phyloP scores from a whole-genome alignment of 2,329 filamentous ascomycete species.

The Aspergillus spinulosporus region DNA sequence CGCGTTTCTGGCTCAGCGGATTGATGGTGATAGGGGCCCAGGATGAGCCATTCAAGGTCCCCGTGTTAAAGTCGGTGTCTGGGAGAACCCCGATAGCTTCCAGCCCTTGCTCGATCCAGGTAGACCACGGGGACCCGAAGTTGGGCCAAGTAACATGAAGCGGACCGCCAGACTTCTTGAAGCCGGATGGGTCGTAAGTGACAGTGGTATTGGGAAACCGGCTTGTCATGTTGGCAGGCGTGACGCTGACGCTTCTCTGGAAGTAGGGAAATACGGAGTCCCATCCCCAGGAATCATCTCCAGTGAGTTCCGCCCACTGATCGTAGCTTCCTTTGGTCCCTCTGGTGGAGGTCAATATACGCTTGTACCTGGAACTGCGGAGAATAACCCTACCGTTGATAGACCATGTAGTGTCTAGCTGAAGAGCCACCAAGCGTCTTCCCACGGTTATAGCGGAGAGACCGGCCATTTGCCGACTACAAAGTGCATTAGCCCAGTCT shows the following conservation, averaged over 20 bases:
- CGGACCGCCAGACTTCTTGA: constrained; percentile 35
- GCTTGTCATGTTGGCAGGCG: constrained; percentile 23
- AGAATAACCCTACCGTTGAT: neutral
- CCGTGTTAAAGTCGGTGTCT: constrained; percentile 45
- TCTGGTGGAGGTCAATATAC: constrained; percentile 1
- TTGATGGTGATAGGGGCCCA: constrained; percentile 52
- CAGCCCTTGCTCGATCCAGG: constrained; percentile 41
- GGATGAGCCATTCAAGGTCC: constrained; percentile 44
- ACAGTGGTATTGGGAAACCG: constrained; percentile 18
- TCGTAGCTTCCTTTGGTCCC: constrained; percentile 15
- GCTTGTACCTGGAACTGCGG: no score
- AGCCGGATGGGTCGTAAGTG: constrained; percentile 26
- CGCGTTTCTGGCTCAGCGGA: constrained; percentile 47
- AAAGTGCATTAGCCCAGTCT: constrained; percentile 29
- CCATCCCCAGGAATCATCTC: constrained; percentile 30
- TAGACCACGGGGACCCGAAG: constrained; percentile 41
- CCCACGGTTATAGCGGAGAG: neutral
- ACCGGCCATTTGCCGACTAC: constrained; percentile 4
- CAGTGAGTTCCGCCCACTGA: constrained; percentile 37
- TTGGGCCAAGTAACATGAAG: constrained; percentile 47
- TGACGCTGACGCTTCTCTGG: constrained; percentile 29
- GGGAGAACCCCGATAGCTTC: constrained; percentile 43
- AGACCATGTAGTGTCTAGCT: neutral
- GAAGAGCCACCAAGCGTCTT: constrained; percentile 3
- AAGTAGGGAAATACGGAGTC: constrained; percentile 27